Evolutionary conservation across 768 basidiomycete species (phyloP).

Genomic region (Tremella yokohamensis): DNA sequence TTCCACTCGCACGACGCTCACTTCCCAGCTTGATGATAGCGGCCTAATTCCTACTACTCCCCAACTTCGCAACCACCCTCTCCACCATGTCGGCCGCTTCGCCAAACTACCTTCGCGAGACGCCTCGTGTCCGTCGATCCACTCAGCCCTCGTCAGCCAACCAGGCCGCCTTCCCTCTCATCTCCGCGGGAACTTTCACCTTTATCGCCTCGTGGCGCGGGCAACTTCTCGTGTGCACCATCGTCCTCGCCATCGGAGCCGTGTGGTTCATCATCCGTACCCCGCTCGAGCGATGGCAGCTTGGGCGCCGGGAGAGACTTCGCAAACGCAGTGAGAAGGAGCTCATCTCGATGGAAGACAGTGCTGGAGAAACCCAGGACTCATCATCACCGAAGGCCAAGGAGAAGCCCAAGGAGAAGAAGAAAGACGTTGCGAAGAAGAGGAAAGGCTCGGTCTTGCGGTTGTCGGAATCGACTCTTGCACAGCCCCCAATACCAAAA

Average conservation of each 20-base stretch:
- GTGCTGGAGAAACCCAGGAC: background rate
- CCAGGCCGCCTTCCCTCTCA: conserved; percentile 9
- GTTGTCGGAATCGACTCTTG: conserved; percentile 15
- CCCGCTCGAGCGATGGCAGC: conserved; percentile 23
- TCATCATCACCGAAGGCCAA: background rate
- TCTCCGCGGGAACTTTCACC: conserved; percentile 33
- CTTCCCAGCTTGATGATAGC: too few relatives aligned
- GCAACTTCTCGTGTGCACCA: conserved; percentile 38
- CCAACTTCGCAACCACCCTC: background rate
- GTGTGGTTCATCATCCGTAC: conserved; percentile 36
- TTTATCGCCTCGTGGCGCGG: conserved; percentile 45
- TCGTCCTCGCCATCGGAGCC: conserved; percentile 32
- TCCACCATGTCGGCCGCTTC: conserved; percentile 1
- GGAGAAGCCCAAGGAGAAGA: conserved; percentile 9
- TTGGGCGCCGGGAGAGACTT: conserved; percentile 19
- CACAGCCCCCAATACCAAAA: conserved; percentile 5
- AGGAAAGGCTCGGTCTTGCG: conserved; percentile 13
- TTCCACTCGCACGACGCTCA: too few relatives aligned
- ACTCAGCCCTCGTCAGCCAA: conserved; percentile 13
- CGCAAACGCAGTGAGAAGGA: background rate
- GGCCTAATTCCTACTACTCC: too few relatives aligned
- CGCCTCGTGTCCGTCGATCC: conserved; percentile 1
- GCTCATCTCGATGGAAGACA: conserved; percentile 7
- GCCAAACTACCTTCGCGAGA: conserved; percentile 6
- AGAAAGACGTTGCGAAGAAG: conserved; percentile 13